These are phyloP conservation scores for Nitzschia sp. DNA, from an alignment of 108 stramenopile species.

Conservation along the genomic window DNA sequence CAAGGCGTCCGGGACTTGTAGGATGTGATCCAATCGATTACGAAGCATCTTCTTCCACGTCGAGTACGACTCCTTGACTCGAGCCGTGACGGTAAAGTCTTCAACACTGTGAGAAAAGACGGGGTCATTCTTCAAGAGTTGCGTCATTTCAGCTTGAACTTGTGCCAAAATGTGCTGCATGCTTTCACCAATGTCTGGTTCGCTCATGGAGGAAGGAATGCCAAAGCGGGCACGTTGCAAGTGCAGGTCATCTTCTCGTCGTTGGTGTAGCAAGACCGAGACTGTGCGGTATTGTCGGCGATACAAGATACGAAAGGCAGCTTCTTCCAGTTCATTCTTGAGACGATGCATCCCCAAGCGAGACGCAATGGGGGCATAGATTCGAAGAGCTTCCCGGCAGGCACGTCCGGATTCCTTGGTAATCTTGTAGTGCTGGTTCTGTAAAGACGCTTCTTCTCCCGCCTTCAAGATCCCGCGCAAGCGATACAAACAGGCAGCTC, in stretches of 20 bases:
- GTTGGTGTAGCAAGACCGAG: slow-evolving; percentile 39
- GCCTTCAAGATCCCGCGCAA: slow-evolving; percentile 49
- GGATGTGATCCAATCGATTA: slow-evolving; percentile 51
- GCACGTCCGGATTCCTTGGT: slow-evolving; percentile 49
- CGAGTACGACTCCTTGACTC: slow-evolving; percentile 81
- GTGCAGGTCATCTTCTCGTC: slow-evolving; percentile 10
- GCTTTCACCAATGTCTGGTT: slow-evolving; percentile 46
- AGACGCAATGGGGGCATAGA: slow-evolving; percentile 84
- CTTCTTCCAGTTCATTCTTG: slow-evolving; percentile 87
- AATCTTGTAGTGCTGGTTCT: slow-evolving; percentile 4
- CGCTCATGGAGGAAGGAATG: not conserved
- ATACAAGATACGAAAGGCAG: slow-evolving; percentile 79
- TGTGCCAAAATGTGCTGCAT: slow-evolving; percentile 61
- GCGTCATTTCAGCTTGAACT: slow-evolving; percentile 59
- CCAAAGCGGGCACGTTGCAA: not conserved
- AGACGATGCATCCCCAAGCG: slow-evolving; percentile 82
- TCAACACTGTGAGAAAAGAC: slow-evolving; percentile 56
- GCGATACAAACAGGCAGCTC: slow-evolving; percentile 76
- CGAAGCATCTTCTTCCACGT: slow-evolving; percentile 87
- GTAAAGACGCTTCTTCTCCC: slow-evolving; percentile 10
- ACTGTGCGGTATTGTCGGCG: slow-evolving; percentile 63
- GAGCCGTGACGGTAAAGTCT: slow-evolving; percentile 65
- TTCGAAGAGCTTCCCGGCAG: slow-evolving; percentile 76
- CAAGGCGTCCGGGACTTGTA: slow-evolving; percentile 80
- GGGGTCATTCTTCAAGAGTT: slow-evolving; percentile 58